Evolutionary conservation across 2,329 filamentous ascomycete species (phyloP).

Genomic region (Xylariaceae sp.): DNA sequence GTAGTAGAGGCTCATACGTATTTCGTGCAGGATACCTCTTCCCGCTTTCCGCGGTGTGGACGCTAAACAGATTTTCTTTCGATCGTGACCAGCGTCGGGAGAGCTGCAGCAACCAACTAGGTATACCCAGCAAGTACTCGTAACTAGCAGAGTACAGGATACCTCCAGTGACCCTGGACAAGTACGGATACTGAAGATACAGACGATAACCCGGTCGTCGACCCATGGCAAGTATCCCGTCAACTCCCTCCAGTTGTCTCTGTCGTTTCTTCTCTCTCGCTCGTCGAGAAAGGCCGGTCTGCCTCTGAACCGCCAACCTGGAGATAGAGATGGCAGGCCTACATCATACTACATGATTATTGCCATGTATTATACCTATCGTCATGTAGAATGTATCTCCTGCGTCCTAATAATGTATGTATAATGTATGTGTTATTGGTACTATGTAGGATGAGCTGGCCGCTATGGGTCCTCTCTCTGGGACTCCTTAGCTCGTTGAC

Average conservation of each 20-base stretch:
- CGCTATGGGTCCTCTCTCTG: slow-evolving; percentile 16
- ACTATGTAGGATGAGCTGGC: slow-evolving; percentile 21
- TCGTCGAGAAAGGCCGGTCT: not conserved
- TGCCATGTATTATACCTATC: slow-evolving; percentile 3
- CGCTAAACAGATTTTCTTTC: slow-evolving; percentile 21
- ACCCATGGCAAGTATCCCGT: not conserved
- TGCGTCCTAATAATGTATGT: not conserved
- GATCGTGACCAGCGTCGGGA: slow-evolving; percentile 18
- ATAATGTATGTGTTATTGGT: slow-evolving; percentile 10
- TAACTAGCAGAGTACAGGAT: not conserved
- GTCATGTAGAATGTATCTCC: slow-evolving; percentile 3
- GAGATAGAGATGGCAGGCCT: slow-evolving; percentile 9
- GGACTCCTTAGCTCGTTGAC: not conserved
- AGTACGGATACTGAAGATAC: not conserved
- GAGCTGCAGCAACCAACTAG: slow-evolving; percentile 19
- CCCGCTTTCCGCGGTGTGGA: slow-evolving; percentile 31
- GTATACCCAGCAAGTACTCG: not conserved
- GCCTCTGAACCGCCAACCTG: slow-evolving; percentile 2
- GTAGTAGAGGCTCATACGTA: slow-evolving; percentile 5
- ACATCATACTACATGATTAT: slow-evolving; percentile 9
- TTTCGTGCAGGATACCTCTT: slow-evolving; percentile 23
- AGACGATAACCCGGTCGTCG: not conserved
- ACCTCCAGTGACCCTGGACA: no score
- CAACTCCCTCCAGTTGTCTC: not conserved
- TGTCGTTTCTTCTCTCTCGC: not conserved